These are phyloP conservation scores for Alternaria triticina DNA, from an alignment of 2,329 filamentous ascomycete genomes.

Conservation along the genomic window DNA sequence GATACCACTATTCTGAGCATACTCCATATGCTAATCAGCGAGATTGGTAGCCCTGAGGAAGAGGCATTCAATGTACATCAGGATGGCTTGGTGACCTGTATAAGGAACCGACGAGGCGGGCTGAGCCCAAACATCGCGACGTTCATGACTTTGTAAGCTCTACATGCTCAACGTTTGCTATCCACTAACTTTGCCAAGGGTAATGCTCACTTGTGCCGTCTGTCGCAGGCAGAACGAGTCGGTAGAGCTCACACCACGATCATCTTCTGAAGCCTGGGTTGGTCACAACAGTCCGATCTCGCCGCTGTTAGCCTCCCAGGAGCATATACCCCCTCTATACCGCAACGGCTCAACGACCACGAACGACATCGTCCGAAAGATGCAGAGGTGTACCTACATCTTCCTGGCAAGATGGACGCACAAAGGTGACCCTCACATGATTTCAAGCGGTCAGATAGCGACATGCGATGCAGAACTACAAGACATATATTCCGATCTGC, in stretches of 20 bases:
- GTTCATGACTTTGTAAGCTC: conserved; percentile 39
- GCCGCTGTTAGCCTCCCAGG: conserved; percentile 28
- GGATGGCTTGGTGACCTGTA: conserved; percentile 30
- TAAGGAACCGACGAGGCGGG: conserved; percentile 36
- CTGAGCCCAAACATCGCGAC: conserved; percentile 23
- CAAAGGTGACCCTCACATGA: conserved; percentile 3
- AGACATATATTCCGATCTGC: conserved; percentile 31
- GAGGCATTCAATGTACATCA: conserved; percentile 39
- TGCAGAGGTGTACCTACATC: conserved; percentile 31
- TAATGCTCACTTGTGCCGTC: conserved; percentile 32
- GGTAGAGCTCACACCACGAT: conserved; percentile 18
- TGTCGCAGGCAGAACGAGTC: conserved; percentile 31
- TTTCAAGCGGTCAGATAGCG: conserved; percentile 16
- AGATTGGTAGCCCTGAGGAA: conserved; percentile 37
- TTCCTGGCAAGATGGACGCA: conserved; percentile 30
- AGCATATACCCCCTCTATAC: conserved; percentile 22
- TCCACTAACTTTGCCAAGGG: conserved; percentile 14
- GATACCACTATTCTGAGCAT: conserved; percentile 43
- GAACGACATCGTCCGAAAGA: conserved; percentile 34
- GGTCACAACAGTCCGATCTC: conserved; percentile 21
- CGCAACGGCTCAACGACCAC: conserved; percentile 26
- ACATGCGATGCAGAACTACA: conserved; percentile 32
- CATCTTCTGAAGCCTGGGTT: conserved; percentile 1
- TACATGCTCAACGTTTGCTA: not conserved
- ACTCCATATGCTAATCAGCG: conserved; percentile 40